Conservation (phyloP, 2,329 filamentous ascomycete genomes). For the Emydomyces testavorans region DNA sequence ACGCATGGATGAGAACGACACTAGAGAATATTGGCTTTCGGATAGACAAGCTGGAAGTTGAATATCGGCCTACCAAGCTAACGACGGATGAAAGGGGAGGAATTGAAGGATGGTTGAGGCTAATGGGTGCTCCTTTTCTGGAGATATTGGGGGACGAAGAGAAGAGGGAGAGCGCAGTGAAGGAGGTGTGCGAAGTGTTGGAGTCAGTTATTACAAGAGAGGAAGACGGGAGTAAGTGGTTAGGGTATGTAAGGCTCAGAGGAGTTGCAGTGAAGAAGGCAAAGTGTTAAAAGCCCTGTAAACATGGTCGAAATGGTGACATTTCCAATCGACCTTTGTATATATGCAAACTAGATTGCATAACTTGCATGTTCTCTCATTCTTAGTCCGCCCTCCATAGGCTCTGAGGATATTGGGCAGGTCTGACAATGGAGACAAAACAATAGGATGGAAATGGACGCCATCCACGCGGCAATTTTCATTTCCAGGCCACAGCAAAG, state of each 20-base stretch:
- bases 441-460: constrained; percentile 19
- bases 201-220: constrained; percentile 45
- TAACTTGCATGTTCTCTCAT: constrained; percentile 38
- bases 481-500: neutral
- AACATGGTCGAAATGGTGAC: no score
- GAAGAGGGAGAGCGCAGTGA: constrained; percentile 43
- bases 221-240: constrained; percentile 44
- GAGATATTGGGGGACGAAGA: constrained; percentile 40
- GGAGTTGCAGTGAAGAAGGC: constrained; percentile 29
- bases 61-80: constrained; percentile 52
- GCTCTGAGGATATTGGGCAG: constrained; percentile 39
- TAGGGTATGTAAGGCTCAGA: constrained; percentile 39
- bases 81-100: constrained; percentile 40
- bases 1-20: constrained; percentile 42
- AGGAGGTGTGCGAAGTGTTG: constrained; percentile 45
- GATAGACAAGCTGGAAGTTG: constrained; percentile 47
- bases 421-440: constrained; percentile 41
- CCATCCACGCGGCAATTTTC: neutral
- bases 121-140: constrained; percentile 52
- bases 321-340: no score
- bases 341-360: no score
- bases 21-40: constrained; percentile 34
- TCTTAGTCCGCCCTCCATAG: constrained; percentile 47
- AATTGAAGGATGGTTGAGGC: constrained; percentile 52
- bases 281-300: neutral